A percentile compares a stretch with the other conserved stretches of the same genome.
These are phyloP conservation scores for Ustilago shanxiensis DNA, from an alignment of 1,284 basidiomycete genomes.

Conservation along the genomic window DNA sequence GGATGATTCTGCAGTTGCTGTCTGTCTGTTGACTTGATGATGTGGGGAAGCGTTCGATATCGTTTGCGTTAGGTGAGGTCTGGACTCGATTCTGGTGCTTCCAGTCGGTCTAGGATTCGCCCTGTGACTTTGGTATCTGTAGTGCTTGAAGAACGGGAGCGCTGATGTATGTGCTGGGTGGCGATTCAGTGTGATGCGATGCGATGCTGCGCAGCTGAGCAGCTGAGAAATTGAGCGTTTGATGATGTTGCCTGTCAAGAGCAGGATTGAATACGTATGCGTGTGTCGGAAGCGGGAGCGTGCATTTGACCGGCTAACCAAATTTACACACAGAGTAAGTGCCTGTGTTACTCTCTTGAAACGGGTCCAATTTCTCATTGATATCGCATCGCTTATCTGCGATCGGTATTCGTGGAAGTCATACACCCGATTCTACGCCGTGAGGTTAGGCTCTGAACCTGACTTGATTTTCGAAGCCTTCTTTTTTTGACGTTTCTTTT, in stretches of 20 bases:
- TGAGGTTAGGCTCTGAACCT: too few relatives aligned
- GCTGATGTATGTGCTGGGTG: not conserved
- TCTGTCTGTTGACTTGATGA: too few relatives aligned
- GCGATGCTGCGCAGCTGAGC: not conserved
- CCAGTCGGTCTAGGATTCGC: too few relatives aligned
- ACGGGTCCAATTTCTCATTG: too few relatives aligned
- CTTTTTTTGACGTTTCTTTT: not conserved
- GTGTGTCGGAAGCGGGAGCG: not conserved
- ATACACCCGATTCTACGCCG: slow-evolving; percentile 1
- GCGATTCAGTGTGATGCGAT: not conserved
- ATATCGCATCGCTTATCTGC: slow-evolving; percentile 17
- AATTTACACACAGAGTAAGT: not conserved
- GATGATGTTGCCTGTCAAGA: not conserved
- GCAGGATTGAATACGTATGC: not conserved
- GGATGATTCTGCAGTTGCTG: too few relatives aligned
- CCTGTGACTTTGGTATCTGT: too few relatives aligned
- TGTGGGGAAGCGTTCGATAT: too few relatives aligned
- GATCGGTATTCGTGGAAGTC: too few relatives aligned
- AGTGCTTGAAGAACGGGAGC: too few relatives aligned
- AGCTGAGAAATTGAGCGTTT: not conserved
- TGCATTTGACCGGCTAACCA: slow-evolving; percentile 9
- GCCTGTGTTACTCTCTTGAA: too few relatives aligned
- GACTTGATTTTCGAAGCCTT: not conserved
- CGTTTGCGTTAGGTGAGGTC: too few relatives aligned
- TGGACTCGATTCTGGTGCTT: too few relatives aligned